Percentiles rank a stretch among this genome's conserved stretches.
phyloP scores from a whole-genome alignment of 768 basidiomycete genomes.

The Pleurotus cornucopiae region DNA sequence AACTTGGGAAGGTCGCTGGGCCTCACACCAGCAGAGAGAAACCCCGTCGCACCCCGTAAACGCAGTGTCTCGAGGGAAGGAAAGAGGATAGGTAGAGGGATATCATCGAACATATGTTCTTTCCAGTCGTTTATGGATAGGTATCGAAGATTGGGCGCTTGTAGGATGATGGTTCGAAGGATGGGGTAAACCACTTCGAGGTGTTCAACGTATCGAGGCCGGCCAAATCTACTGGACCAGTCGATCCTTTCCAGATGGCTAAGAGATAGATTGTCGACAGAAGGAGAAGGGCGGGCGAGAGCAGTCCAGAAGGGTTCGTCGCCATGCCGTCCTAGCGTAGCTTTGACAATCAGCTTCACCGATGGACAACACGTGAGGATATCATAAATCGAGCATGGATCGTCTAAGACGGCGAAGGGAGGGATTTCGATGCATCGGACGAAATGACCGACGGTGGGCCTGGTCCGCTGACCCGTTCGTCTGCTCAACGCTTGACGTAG shows the following conservation, averaged over 20 bases:
- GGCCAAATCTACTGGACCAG: constrained; percentile 4
- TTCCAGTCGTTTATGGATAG: constrained; percentile 7
- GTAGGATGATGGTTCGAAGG: constrained; percentile 1
- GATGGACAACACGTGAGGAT: not conserved
- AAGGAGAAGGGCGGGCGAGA: not conserved
- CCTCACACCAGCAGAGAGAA: not conserved
- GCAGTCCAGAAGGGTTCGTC: constrained; percentile 2
- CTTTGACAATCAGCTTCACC: not conserved
- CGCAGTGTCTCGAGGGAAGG: not conserved
- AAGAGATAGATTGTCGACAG: not conserved
- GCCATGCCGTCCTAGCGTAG: not conserved
- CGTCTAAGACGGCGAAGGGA: not conserved
- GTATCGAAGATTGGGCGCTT: constrained; percentile 2
- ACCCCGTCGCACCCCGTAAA: constrained; percentile 3
- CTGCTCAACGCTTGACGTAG: not conserved
- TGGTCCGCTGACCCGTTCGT: not conserved
- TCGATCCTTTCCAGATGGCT: not conserved
- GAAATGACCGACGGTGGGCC: constrained; percentile 1
- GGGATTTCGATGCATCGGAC: constrained; percentile 2
- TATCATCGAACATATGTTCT: constrained; percentile 2
- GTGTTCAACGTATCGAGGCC: not conserved
- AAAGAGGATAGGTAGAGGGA: not conserved
- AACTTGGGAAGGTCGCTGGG: not conserved
- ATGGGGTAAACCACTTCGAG: constrained; percentile 1
- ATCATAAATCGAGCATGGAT: constrained; percentile 5